These are phyloP conservation scores for Tilletia caries DNA, from an alignment of 1,284 basidiomycete species.

Conservation along the genomic window DNA sequence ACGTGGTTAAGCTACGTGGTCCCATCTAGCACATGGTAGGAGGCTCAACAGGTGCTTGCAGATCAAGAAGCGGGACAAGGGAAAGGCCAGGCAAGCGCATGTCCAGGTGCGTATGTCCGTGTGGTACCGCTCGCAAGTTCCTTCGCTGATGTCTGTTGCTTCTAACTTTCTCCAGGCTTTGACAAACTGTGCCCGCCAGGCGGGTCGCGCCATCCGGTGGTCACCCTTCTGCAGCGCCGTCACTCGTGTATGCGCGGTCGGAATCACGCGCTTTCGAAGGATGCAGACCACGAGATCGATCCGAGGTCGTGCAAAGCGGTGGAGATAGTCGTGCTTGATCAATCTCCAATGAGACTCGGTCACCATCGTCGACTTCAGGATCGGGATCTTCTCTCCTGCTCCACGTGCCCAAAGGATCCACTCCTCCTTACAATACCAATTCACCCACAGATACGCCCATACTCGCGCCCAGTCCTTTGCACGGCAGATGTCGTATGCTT, in stretches of 20 bases:
- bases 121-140: neutral
- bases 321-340: neutral
- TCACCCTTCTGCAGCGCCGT: neutral
- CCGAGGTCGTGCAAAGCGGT: neutral
- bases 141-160: neutral
- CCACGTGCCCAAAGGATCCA: neutral
- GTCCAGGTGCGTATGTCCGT: neutral
- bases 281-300: neutral
- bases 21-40: neutral
- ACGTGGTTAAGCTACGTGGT: too few relatives aligned
- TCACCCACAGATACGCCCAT: neutral
- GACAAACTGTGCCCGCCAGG: neutral
- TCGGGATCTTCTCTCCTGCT: neutral
- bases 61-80: neutral
- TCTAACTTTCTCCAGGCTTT: neutral
- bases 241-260: neutral
- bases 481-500: neutral
- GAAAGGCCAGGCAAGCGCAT: neutral
- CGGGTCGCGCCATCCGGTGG: neutral
- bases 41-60: neutral
- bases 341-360: neutral
- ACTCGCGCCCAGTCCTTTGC: neutral
- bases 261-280: neutral
- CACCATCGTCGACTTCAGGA: neutral
- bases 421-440: neutral